Conservation (phyloP, 2,329 filamentous ascomycete species). For the Colletotrichum magnum region DNA sequence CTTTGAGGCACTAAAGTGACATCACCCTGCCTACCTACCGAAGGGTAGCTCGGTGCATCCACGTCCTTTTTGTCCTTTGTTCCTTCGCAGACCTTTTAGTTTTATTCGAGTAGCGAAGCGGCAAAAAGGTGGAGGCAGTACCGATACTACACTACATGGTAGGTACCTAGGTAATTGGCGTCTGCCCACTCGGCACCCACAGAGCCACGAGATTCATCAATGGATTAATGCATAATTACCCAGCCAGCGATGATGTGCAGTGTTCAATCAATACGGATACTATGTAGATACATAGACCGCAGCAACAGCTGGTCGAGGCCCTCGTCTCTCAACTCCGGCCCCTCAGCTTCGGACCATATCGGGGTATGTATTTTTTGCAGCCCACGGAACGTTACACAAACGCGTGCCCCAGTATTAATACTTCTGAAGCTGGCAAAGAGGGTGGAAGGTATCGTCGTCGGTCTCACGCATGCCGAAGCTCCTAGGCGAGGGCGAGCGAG, state of each 20-base stretch:
- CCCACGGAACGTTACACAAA: conserved; percentile 34
- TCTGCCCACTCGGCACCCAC: no score
- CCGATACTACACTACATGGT: no score
- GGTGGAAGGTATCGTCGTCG: conserved; percentile 11
- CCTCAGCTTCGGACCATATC: conserved; percentile 23
- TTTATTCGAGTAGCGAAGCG: conserved; percentile 9
- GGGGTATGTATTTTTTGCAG: conserved; percentile 22
- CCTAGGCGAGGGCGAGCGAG: conserved; percentile 1
- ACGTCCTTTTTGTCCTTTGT: conserved; percentile 29
- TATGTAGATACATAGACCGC: neutral
- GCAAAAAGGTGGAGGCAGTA: neutral
- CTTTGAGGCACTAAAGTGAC: conserved; percentile 20
- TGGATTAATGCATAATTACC: conserved; percentile 29
- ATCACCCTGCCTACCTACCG: conserved; percentile 21
- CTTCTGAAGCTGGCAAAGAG: conserved; percentile 23
- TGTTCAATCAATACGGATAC: neutral
- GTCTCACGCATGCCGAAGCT: conserved; percentile 25
- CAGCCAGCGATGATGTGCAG: conserved; percentile 14
- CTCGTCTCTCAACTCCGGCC: neutral
- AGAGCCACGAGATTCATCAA: neutral
- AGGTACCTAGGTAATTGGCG: neutral
- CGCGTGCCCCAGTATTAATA: conserved; percentile 21
- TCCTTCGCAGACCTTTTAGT: neutral
- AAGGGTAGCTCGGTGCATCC: conserved; percentile 1
- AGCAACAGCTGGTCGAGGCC: neutral